Evolutionary conservation across 257 asterid species (phyloP).

Genomic region (Solanum ossicruentum): DNA sequence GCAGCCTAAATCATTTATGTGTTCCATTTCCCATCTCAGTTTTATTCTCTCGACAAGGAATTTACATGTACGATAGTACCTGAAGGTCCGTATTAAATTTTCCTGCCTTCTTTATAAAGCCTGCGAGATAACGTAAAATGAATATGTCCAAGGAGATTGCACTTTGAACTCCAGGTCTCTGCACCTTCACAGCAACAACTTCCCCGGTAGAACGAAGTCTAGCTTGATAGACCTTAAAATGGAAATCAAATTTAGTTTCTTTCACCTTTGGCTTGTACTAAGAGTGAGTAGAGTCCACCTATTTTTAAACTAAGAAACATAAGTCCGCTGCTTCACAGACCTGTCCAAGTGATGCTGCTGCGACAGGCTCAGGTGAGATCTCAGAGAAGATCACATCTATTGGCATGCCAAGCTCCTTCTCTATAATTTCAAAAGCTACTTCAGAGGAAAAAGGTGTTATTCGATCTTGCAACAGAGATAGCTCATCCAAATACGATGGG

Average conservation of each 20-base stretch:
- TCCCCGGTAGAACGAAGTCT: constrained; percentile 70
- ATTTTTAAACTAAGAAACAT: background rate
- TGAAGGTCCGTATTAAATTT: constrained; percentile 84
- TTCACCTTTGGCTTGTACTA: background rate
- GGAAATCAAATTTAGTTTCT: background rate
- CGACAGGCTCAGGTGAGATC: constrained; percentile 91
- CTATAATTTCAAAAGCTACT: constrained; percentile 76
- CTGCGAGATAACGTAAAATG: constrained; percentile 79
- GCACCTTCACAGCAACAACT: constrained; percentile 91
- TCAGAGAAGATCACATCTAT: constrained; percentile 75
- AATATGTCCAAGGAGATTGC: constrained; percentile 88
- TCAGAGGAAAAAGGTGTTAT: constrained; percentile 81
- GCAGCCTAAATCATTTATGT: background rate
- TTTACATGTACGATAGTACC: constrained; percentile 30
- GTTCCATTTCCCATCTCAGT: background rate
- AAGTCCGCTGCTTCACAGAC: constrained; percentile 14
- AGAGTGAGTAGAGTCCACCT: background rate
- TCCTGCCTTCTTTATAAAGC: constrained; percentile 60
- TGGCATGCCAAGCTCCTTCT: constrained; percentile 76
- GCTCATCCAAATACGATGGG: constrained; percentile 90
- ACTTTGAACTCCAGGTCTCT: constrained; percentile 97
- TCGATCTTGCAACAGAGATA: constrained; percentile 83
- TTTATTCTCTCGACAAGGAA: background rate
- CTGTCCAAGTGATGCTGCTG: constrained; percentile 99
- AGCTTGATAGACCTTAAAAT: constrained; percentile 84